These are phyloP conservation scores for Candida xyloterini DNA, from an alignment of 805 yeast genomes.

Conservation along the genomic window DNA sequence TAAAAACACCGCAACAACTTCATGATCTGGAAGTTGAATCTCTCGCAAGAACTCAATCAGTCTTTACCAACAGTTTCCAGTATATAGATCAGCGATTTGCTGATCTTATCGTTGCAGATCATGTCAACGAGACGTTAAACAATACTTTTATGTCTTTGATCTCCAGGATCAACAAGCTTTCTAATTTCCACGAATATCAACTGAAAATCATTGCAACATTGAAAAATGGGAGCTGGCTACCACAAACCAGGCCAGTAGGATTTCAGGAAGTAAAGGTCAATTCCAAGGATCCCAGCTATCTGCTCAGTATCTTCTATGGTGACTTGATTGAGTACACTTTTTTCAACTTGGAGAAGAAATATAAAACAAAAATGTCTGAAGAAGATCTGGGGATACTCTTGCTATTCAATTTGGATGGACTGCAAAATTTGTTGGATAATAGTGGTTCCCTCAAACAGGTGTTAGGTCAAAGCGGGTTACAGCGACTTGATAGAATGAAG, in stretches of 20 bases:
- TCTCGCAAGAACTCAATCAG: slow-evolving; percentile 23
- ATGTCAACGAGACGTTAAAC: slow-evolving; percentile 29
- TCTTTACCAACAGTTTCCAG: slow-evolving; percentile 56
- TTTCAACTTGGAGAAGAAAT: slow-evolving; percentile 59
- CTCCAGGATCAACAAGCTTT: slow-evolving; percentile 61
- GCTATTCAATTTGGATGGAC: slow-evolving; percentile 64
- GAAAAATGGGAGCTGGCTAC: slow-evolving; percentile 72
- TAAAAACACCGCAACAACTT: slow-evolving; percentile 17
- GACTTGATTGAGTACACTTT: slow-evolving; percentile 78
- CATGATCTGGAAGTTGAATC: slow-evolving; percentile 6
- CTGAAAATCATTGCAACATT: slow-evolving; percentile 45
- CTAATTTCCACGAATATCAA: slow-evolving; percentile 58
- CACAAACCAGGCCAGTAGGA: slow-evolving; percentile 62
- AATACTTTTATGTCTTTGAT: slow-evolving; percentile 58
- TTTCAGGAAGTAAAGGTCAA: slow-evolving; percentile 52
- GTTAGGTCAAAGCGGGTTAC: slow-evolving; percentile 57
- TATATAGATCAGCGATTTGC: slow-evolving; percentile 49
- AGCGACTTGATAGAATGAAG: slow-evolving; percentile 63
- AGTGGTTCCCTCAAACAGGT: slow-evolving; percentile 43
- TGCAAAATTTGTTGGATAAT: slow-evolving; percentile 70
- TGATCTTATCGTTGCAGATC: slow-evolving; percentile 58
- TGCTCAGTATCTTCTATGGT: slow-evolving; percentile 64
- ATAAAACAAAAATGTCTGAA: slow-evolving; percentile 42
- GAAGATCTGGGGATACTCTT: slow-evolving; percentile 66
- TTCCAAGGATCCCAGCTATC: slow-evolving; percentile 43